phyloP scores from a whole-genome alignment of 108 stramenopile genomes.

The Schizochytrium sp. region DNA sequence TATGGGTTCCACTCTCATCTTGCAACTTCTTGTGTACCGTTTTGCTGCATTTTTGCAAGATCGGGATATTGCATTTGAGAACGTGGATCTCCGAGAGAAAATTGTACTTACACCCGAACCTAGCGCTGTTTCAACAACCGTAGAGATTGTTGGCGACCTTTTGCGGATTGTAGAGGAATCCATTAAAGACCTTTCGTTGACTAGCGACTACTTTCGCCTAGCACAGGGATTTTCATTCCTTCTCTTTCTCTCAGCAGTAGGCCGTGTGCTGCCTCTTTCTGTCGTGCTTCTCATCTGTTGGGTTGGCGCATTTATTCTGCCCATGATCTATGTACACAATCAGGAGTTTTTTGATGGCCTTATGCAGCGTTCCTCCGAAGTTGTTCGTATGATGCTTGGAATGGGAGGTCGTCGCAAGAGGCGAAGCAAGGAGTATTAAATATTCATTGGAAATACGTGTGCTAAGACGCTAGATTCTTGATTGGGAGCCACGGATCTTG shows the following conservation, averaged over 20 bases:
- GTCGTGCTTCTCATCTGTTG: slow-evolving; percentile 36
- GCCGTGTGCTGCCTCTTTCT: neutral
- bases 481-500: no score
- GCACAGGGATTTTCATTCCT: slow-evolving; percentile 49
- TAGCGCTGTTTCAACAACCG: neutral
- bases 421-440: neutral
- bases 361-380: neutral
- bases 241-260: slow-evolving; percentile 23
- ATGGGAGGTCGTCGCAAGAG: neutral
- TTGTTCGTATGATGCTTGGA: neutral
- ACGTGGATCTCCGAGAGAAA: slow-evolving; percentile 43
- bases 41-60: slow-evolving; percentile 43
- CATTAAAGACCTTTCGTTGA: slow-evolving; percentile 45
- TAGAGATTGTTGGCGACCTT: slow-evolving; percentile 48
- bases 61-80: slow-evolving; percentile 21
- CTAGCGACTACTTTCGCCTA: slow-evolving; percentile 33
- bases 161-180: slow-evolving; percentile 52
- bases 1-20: neutral
- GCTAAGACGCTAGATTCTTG: no score
- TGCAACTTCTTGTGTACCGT: slow-evolving; percentile 50
- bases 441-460: neutral
- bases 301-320: slow-evolving; percentile 19
- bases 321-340: slow-evolving; percentile 33
- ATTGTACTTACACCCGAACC: slow-evolving; percentile 49
- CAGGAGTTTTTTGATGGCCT: neutral